Evolutionary conservation across 2,329 filamentous ascomycete genomes (phyloP), one percentile per base, ranked within the genome.

Genomic region (Grosmannia serpens): DNA sequence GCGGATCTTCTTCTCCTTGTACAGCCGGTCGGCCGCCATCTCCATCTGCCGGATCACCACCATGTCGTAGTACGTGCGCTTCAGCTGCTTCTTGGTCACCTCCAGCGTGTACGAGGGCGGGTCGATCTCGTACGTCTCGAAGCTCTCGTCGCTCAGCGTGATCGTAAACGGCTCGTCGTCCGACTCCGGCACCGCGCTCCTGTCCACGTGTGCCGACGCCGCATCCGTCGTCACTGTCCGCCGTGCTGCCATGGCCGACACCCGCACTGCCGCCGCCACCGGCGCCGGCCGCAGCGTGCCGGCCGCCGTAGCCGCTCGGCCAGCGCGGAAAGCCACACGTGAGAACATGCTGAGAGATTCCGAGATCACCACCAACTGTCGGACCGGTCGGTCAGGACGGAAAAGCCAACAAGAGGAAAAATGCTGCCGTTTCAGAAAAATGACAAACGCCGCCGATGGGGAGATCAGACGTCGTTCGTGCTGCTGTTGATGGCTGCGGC

Each of bases 1-100:
- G 69, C 94, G 89, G 69, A 99, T 97, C 84, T 99, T 97, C 87
- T 99, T 99, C 82, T 97, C 94, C 82, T 99, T 99, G 89, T 99
- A 99, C 70, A 99, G 81, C 73, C 92, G 85, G 74, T 99, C 94
- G 78, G 94, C 91, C 66, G 92, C 91, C 92, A 99, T 96, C 78
- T 99, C 94, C 94, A 99, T 96, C 75, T 95, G 94, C 78, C 92
- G 86, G 70, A 91, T 86, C 65, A 84, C 80, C 58, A 97, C 92
- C 94, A 99, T 97, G 75, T 97, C 90, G 74, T 87, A 87, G 84
- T 99, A 99, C 86, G 97, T 97, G 81, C 95, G 82, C 85, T 95
- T 97, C 73, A 99, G 80, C 79, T 97, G 89, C 77, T 89, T 91
- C 86, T 99, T 99, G 70, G 92, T 97, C 64, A 91, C 89, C 69